phyloP scores from a whole-genome alignment of 2,329 filamentous ascomycete species.

The Cadophora sp. region DNA sequence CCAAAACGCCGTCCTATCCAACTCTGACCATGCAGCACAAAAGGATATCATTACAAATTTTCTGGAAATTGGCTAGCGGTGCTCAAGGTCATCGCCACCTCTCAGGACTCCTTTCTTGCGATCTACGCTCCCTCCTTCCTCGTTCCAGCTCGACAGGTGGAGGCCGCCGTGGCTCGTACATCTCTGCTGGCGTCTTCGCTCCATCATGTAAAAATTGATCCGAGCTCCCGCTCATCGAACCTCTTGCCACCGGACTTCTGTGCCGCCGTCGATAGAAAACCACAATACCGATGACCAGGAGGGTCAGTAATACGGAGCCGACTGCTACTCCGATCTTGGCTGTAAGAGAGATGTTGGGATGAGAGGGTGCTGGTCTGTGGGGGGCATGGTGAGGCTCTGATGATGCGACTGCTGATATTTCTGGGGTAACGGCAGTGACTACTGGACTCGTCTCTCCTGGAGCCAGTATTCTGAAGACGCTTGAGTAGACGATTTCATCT shows the following conservation, averaged over 20 bases:
- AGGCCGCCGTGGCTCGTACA: neutral
- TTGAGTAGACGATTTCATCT: slow-evolving; percentile 1
- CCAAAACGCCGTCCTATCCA: neutral
- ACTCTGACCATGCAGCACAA: slow-evolving; percentile 10
- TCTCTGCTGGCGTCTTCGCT: neutral
- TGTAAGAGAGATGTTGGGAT: slow-evolving; percentile 13
- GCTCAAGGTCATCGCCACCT: neutral
- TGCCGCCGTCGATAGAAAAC: slow-evolving; percentile 2
- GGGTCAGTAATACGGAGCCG: slow-evolving; percentile 3
- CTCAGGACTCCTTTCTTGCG: neutral
- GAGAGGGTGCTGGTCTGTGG: slow-evolving; percentile 10
- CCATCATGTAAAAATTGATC: slow-evolving; percentile 11
- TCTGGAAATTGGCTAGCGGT: neutral
- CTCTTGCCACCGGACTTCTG: neutral
- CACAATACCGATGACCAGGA: slow-evolving; percentile 12
- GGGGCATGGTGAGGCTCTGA: neutral
- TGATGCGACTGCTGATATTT: neutral
- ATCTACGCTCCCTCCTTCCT: slow-evolving; percentile 8
- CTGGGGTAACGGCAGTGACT: neutral
- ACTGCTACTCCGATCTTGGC: slow-evolving; percentile 18
- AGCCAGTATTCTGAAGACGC: slow-evolving; percentile 18
- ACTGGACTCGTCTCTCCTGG: neutral
- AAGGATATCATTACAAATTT: neutral
- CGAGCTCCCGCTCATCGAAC: slow-evolving; percentile 7
- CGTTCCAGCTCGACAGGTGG: neutral